A percentile compares a stretch with the other conserved stretches of the same genome.
Conservation (phyloP, 148 eudicot species). For the Arctostaphylos glauca region DNA sequence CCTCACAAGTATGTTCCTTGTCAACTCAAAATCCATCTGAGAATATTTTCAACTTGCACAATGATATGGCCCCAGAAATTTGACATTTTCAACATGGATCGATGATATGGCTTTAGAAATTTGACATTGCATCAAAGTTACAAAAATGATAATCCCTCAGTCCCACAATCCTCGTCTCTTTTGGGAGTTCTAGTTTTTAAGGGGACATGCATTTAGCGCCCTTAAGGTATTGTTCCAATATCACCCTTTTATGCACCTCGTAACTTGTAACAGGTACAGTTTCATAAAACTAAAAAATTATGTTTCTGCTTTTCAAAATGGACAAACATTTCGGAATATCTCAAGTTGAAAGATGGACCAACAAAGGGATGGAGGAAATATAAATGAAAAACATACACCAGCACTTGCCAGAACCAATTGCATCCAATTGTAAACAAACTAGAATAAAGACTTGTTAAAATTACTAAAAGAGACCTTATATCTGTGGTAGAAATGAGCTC, state of each 20-base stretch:
- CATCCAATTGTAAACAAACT: background rate
- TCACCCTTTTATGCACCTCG: too few relatives aligned
- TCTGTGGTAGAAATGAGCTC: constrained; percentile 95
- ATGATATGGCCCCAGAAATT: background rate
- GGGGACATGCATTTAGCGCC: too few relatives aligned
- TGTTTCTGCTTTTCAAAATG: background rate
- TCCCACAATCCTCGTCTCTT: too few relatives aligned
- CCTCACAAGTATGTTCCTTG: background rate
- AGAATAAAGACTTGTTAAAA: background rate
- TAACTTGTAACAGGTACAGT: too few relatives aligned
- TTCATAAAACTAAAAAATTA: too few relatives aligned
- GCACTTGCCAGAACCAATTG: background rate
- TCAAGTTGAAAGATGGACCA: background rate
- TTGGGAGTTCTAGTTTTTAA: too few relatives aligned
- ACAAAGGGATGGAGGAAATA: background rate
- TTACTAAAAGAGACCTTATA: constrained; percentile 54
- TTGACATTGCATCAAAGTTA: too few relatives aligned
- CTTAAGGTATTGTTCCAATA: too few relatives aligned
- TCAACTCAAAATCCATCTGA: background rate
- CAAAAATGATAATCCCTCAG: too few relatives aligned
- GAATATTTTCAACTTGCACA: background rate
- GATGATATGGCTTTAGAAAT: too few relatives aligned
- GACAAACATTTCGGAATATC: background rate
- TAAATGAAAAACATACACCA: background rate
- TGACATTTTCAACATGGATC: background rate